These are phyloP conservation scores for Boletus tomentosulus DNA, from an alignment of 768 basidiomycete genomes.

Conservation along the genomic window DNA sequence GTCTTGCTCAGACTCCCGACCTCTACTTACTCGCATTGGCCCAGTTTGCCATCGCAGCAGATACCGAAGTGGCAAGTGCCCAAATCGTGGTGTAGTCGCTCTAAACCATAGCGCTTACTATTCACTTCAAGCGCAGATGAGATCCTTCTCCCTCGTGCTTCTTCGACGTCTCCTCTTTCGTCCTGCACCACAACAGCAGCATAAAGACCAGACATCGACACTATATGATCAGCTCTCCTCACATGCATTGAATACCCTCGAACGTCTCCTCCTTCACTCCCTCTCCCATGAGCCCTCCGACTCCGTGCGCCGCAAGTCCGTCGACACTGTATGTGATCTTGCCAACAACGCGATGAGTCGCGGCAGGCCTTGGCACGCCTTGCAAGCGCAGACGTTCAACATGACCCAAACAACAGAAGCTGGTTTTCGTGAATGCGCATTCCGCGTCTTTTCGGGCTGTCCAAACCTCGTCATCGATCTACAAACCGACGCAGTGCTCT, in stretches of 20 bases:
- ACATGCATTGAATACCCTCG: constrained; percentile 61
- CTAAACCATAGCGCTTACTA: constrained; percentile 4
- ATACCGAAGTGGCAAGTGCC: constrained; percentile 70
- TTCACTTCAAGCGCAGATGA: constrained; percentile 52
- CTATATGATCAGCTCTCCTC: constrained; percentile 76
- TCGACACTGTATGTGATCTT: constrained; percentile 73
- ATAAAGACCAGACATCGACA: constrained; percentile 43
- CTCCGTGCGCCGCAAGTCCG: constrained; percentile 63
- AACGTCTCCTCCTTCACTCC: constrained; percentile 67
- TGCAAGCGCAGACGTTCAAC: constrained; percentile 66
- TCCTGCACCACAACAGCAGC: constrained; percentile 37
- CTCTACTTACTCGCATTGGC: constrained; percentile 74
- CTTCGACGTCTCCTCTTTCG: constrained; percentile 77
- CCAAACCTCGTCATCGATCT: constrained; percentile 76
- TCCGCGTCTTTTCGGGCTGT: constrained; percentile 66
- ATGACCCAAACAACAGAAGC: constrained; percentile 44
- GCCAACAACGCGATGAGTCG: constrained; percentile 71
- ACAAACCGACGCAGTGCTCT: constrained; percentile 63
- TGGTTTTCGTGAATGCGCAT: constrained; percentile 57
- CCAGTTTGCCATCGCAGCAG: constrained; percentile 72
- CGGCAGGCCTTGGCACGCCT: constrained; percentile 77
- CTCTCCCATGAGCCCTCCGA: constrained; percentile 56
- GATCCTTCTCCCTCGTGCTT: constrained; percentile 78
- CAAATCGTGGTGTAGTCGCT: constrained; percentile 1
- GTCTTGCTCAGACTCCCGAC: constrained; percentile 73